Evolutionary conservation across 2,329 filamentous ascomycete genomes (phyloP).

Genomic region (Penicillium sp.): DNA sequence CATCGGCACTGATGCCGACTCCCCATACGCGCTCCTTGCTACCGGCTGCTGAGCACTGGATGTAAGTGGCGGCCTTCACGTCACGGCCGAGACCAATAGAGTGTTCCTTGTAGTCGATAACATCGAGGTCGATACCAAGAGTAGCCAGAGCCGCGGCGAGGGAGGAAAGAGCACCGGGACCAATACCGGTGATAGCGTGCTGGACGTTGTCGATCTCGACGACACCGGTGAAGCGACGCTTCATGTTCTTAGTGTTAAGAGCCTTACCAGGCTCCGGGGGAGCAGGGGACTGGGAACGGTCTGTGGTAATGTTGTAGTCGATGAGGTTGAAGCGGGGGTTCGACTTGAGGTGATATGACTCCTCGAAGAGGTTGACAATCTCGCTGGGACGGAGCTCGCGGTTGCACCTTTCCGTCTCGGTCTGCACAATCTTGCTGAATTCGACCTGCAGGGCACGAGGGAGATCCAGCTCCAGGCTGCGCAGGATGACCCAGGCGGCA

Average conservation of each 20-base stretch:
- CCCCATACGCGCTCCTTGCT: conserved; percentile 54
- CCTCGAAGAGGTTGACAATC: conserved; percentile 83
- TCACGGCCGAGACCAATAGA: conserved; percentile 77
- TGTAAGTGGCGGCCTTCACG: conserved; percentile 92
- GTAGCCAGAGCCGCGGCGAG: conserved; percentile 76
- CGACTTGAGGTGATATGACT: conserved; percentile 77
- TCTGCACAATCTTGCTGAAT: conserved; percentile 85
- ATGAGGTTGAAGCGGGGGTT: conserved; percentile 83
- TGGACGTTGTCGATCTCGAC: conserved; percentile 78
- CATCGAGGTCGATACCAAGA: conserved; percentile 82
- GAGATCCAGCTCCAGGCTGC: conserved; percentile 84
- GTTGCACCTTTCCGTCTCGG: conserved; percentile 72
- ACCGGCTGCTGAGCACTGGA: conserved; percentile 73
- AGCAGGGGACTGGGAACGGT: conserved; percentile 72
- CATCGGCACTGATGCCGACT: conserved; percentile 75
- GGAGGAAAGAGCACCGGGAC: conserved; percentile 87
- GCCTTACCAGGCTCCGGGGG: conserved; percentile 68
- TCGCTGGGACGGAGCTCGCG: conserved; percentile 81
- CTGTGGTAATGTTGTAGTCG: conserved; percentile 86
- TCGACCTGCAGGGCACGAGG: conserved; percentile 89
- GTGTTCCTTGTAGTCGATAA: conserved; percentile 95
- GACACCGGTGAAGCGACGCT: conserved; percentile 80
- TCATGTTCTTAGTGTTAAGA: conserved; percentile 72
- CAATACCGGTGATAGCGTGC: conserved; percentile 72
- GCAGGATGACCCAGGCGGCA: conserved; percentile 88